Base-by-base conservation (phyloP, 352 stramenopile species). In the Phytophthora citricola region DNA sequence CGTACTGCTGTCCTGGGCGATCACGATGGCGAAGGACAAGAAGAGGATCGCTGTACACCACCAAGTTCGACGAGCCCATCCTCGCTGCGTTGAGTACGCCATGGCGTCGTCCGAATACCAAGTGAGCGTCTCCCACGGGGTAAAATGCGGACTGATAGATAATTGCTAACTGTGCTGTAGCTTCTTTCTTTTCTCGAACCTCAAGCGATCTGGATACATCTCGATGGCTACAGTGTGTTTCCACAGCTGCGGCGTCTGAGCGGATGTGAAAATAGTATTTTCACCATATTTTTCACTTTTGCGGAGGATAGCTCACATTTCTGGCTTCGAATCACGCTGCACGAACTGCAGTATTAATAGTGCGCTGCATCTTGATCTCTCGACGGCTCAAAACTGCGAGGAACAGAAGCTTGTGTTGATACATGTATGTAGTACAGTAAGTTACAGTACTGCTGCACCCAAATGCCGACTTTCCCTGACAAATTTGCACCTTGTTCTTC, bases 81-180 rank as follows among this genome's bases (percentile, higher is more conserved):
- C 2, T 53, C 5, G 14, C 5, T 53, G 46, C 29, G n/a, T 27
- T 41, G 47, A 31, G 27, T 43, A 54, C 47, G 8, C 15, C 27
- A 54, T 54, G 29, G n/a, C 29, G n/a, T n/a, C 15, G 38, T 40
- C 47, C 32, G 14, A 43, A 14, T 14, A 17, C 32, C 47, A 38
- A 29, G 47, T 41, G 47, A 41, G 10, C 29, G 29, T 20, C 5
- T 41, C n/a, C 47, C 17, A 54, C 47, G 20, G 29, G 47, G 47
- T 29, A 41, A 39, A 54, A 29, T n/a, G 8, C 15, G 38, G 27
- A 54, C 47, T 54, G 47, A 3, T 39, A 26, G n/a, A 46, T 22
- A 12, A 1, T 46, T 24, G 20, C 26, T 14, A 26, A 22, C 11
- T n/a, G 20, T 48, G 17, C 45, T 39, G 11, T 11, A 24, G 15